Evolutionary conservation across 2,329 filamentous ascomycete species (phyloP), one percentile per base, ranked within the genome.

Genomic region (Monosporascus ibericus): DNA sequence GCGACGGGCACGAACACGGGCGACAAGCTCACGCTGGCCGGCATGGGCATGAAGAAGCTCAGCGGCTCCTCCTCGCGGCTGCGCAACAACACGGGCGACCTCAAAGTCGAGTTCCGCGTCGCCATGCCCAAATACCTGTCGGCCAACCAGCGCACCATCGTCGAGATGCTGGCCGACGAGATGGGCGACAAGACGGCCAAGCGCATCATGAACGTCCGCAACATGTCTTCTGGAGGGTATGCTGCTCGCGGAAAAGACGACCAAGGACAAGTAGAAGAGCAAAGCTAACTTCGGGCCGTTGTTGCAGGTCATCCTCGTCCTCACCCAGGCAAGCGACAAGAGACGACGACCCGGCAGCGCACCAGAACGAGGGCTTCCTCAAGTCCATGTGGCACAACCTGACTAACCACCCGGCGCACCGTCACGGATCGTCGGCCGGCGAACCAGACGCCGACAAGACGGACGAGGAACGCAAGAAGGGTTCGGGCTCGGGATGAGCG

Each of bases 131-230:
- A 96, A 73, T 96, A 92, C 65, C 78, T 99, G 58, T 90, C 82
- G 51, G 82, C 87, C 46, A 97, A 96, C 73, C 92, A 99, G 75
- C 82, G 94, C 50, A 95, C 90, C 1, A 88, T 99, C 54, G 74
- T 95, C 44, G 94, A 99, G 75, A 92, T 97, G 83, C 82, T 99
- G 58, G 94, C 94, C 6, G 92, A 99, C 63, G 94, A 99, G 75
- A 87, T 99, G 84, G 86, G 82, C 39, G 94, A 99, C 71, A 91
- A 92, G 75, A 90, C 83, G 27, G 94, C 94, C 36, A 94, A 90
- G 75, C 81, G 94, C 46, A 83, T 95, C 52, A 97, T 99, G 91
- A 92, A 95, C 65, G 75, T 95, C 64, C 9, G 27, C 27, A 76
- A 77, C 52, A 77, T 68, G 58, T 62, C 67, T 50, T 30, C 27